These are phyloP conservation scores for Cornus controversa DNA, from an alignment of 148 eudicot species.

Conservation along the genomic window DNA sequence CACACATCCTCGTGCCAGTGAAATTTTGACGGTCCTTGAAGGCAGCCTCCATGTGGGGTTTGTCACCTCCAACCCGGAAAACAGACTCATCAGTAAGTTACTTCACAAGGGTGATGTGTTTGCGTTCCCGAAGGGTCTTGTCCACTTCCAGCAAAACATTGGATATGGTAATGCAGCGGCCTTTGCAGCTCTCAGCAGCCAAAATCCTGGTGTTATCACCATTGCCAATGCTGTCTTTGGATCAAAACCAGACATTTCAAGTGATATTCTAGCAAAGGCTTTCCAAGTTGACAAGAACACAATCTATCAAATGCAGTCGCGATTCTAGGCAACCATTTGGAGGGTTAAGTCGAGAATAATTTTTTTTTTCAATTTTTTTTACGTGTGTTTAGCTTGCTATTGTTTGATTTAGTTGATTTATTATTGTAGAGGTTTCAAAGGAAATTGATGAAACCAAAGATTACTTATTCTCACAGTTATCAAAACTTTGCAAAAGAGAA, in stretches of 20 bases:
- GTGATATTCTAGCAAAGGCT: conserved; percentile 23
- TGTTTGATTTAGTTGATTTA: no score
- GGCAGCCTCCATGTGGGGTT: conserved; percentile 20
- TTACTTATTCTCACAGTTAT: no score
- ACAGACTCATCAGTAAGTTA: conserved; percentile 7
- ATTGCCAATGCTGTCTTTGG: conserved; percentile 21
- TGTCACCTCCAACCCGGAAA: conserved; percentile 25
- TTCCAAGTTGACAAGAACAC: conserved; percentile 5
- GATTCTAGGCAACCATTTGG: background rate
- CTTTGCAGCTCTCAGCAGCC: conserved; percentile 22
- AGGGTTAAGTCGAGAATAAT: no score
- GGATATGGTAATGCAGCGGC: conserved; percentile 15
- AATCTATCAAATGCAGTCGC: background rate
- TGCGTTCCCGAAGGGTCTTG: conserved; percentile 12
- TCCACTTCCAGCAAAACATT: conserved; percentile 16
- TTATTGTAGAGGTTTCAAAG: no score
- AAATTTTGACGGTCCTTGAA: conserved; percentile 19
- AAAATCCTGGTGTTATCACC: conserved; percentile 17
- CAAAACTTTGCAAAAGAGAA: no score
- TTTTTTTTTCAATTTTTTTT: no score
- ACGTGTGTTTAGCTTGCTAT: no score
- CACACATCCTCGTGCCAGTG: conserved; percentile 25
- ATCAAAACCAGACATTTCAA: conserved; percentile 10
- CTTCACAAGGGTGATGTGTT: conserved; percentile 19
- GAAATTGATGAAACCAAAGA: no score